Base-by-base conservation (phyloP, 345 rosid genomes). In the Turnera subulata region DNA sequence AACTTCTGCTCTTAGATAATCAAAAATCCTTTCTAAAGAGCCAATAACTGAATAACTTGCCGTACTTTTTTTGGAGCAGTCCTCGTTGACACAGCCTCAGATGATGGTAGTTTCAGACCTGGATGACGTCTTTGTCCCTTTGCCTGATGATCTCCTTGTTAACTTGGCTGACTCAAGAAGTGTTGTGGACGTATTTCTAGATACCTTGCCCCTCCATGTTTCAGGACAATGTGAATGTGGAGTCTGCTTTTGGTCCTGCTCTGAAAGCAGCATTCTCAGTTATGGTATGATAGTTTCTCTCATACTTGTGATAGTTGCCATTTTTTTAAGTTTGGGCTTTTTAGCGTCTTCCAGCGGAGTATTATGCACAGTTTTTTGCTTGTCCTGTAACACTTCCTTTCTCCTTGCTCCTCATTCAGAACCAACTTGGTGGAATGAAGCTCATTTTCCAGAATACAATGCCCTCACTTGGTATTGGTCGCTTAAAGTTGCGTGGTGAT, bases 21-120 rank as follows among this genome's bases (percentile, higher is more conserved):
- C 35, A 29, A 29, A 29, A 3, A 29, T 29, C 35, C 8, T 29
- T 29, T 29, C 5, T 8, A 29, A 29, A 29, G 35, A 29, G 8
- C 35, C 4, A 29, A 29, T 29, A 29, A 29, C 35, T 29, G 8
- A 4, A 55, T 56, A 52, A 46, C 54, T 62, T 61, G 24, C 50
- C 50, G 24, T 65, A 3, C 35, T 58, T 73, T 29, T 56, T 35
- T 50, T 43, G 46, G 37, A 76, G 84, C 88, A 94, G 99, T 88
- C 97, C 62, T 90, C 97, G 56, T 75, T 94, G 77, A 82, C 84
- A 42, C 99, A 90, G 72, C 96, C 99, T 71, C 99, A 94, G 68
- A 90, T 94, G 99, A 88, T 94, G 96, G 97, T 94, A 59, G 93
- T 94, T 62, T 82, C 99, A 5, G 99, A 94, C 75, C 80, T 90